A percentile compares a stretch with the other conserved stretches of the same genome.
Evolutionary conservation across 1,139 yeast genomes (phyloP).

Genomic region (Blastobotrys arbuscula): DNA sequence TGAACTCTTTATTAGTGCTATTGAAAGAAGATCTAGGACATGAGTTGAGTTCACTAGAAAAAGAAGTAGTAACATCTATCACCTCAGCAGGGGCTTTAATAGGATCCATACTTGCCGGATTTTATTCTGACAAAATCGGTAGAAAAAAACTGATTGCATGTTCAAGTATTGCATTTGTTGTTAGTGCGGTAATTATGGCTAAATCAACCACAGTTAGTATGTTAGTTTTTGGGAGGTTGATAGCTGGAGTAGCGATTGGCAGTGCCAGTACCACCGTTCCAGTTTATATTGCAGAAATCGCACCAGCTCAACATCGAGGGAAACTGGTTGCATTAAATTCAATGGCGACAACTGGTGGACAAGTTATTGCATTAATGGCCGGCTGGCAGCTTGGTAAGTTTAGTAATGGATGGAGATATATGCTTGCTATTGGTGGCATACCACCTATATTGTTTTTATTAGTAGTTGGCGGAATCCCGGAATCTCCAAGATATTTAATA

Average conservation of each 20-base stretch:
- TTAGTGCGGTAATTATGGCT: constrained; percentile 39
- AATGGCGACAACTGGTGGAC: constrained; percentile 44
- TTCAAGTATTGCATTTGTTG: constrained; percentile 36
- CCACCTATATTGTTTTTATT: constrained; percentile 39
- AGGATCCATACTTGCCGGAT: constrained; percentile 39
- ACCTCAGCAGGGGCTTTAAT: constrained; percentile 41
- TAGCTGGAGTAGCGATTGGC: constrained; percentile 43
- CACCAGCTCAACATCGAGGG: constrained; percentile 40
- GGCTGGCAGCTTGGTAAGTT: constrained; percentile 30
- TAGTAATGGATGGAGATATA: constrained; percentile 39
- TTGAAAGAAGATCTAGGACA: constrained; percentile 32
- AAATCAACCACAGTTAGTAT: constrained; percentile 27
- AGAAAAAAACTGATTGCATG: constrained; percentile 36
- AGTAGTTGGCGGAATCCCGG: constrained; percentile 45
- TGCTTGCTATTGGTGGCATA: constrained; percentile 38
- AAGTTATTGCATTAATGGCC: constrained; percentile 37
- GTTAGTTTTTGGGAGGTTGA: constrained; percentile 36
- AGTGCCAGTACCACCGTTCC: constrained; percentile 42
- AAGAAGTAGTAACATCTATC: constrained; percentile 40
- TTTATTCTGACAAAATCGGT: constrained; percentile 34
- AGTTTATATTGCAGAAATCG: constrained; percentile 39
- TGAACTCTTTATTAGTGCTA: constrained; percentile 29
- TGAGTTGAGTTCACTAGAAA: constrained; percentile 29
- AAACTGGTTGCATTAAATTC: constrained; percentile 38
- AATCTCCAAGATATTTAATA: constrained; percentile 53